These are phyloP conservation scores for Fusarium fracticaudum DNA, from an alignment of 2,329 filamentous ascomycete species.

Conservation along the genomic window DNA sequence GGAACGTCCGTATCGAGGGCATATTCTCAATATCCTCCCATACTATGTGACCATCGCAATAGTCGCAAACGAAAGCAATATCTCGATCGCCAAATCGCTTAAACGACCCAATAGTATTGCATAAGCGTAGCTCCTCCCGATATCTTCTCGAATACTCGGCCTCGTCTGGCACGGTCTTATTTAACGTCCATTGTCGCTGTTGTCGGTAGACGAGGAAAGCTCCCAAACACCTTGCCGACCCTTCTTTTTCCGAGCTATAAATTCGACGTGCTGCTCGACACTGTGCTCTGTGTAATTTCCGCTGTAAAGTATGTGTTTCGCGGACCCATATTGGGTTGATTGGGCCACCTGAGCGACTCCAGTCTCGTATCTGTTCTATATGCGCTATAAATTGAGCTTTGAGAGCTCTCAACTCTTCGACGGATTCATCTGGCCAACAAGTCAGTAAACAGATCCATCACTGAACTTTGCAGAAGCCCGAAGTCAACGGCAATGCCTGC, in stretches of 20 bases:
- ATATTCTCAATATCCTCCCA: slow-evolving; percentile 66
- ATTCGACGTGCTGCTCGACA: slow-evolving; percentile 67
- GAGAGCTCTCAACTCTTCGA: slow-evolving; percentile 60
- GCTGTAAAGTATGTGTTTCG: slow-evolving; percentile 60
- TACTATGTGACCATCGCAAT: slow-evolving; percentile 67
- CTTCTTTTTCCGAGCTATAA: slow-evolving; percentile 61
- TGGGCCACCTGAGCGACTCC: slow-evolving; percentile 63
- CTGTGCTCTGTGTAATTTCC: slow-evolving; percentile 65
- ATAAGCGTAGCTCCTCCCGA: slow-evolving; percentile 61
- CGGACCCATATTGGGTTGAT: slow-evolving; percentile 65
- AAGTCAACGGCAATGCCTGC: neutral
- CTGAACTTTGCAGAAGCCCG: neutral
- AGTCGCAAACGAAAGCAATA: slow-evolving; percentile 69
- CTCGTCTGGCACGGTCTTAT: slow-evolving; percentile 38
- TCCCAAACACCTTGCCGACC: slow-evolving; percentile 62
- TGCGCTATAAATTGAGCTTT: slow-evolving; percentile 58
- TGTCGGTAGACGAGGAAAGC: slow-evolving; percentile 64
- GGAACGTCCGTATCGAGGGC: slow-evolving; percentile 56
- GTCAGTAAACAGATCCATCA: slow-evolving; percentile 2
- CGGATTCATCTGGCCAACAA: slow-evolving; percentile 57
- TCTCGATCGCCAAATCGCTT: slow-evolving; percentile 64
- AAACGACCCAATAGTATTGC: slow-evolving; percentile 64
- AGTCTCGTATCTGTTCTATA: slow-evolving; percentile 61
- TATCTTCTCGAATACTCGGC: slow-evolving; percentile 50
- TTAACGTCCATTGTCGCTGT: slow-evolving; percentile 52